Conservation (phyloP, 2,329 filamentous ascomycete genomes). For the Sphaerulina musiva region DNA sequence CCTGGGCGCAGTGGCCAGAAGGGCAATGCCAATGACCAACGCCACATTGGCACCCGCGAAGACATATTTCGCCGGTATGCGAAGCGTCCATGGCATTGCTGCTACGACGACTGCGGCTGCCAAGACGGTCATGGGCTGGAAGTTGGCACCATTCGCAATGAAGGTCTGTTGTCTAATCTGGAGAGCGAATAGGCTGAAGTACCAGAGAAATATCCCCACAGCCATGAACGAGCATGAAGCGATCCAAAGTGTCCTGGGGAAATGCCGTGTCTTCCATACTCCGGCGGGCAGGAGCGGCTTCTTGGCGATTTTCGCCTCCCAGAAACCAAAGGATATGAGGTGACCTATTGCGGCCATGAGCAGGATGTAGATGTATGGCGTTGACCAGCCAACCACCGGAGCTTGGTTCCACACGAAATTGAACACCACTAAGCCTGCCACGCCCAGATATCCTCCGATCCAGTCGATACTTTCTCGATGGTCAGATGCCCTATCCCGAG, state of each 20-base stretch:
- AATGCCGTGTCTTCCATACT: not conserved
- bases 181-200: constrained; percentile 1
- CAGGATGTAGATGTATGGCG: constrained; percentile 7
- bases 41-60: constrained; percentile 2
- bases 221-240: constrained; percentile 7
- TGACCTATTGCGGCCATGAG: constrained; percentile 3
- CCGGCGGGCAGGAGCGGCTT: constrained; percentile 4
- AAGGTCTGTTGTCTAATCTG: constrained; percentile 1
- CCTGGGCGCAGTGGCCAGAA: constrained; percentile 7
- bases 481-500: not conserved
- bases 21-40: constrained; percentile 2
- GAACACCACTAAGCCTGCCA: constrained; percentile 7
- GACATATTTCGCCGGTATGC: constrained; percentile 3
- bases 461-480: not conserved
- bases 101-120: not conserved
- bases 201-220: constrained; percentile 10
- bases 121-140: constrained; percentile 4
- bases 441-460: constrained; percentile 6
- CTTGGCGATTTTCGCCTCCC: constrained; percentile 8
- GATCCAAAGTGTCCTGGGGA: not conserved
- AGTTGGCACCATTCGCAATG: constrained; percentile 5
- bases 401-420: constrained; percentile 13
- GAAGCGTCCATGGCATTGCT: not conserved
- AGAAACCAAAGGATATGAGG: constrained; percentile 9
- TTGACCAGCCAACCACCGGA: constrained; percentile 10